Base-by-base conservation (phyloP, 192 early-diverging fungal species). In the Backusella morwellensis region DNA sequence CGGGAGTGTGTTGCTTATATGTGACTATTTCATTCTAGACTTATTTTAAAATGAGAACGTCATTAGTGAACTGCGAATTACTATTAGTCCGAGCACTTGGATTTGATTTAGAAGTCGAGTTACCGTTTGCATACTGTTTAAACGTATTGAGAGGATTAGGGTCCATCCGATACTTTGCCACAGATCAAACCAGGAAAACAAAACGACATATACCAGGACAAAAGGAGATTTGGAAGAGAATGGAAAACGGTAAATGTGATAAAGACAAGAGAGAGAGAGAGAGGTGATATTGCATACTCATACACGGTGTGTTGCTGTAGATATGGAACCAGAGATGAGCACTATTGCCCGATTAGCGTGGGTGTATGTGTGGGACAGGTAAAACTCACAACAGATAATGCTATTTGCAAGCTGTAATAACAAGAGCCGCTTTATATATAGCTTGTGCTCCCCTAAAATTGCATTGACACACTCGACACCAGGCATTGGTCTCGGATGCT, bases 61-160 rank as follows among this genome's bases (percentile, higher is more conserved):
- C 87, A 9, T 72, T 88, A 1, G 68, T 85, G n/a, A 88, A 85
- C 2, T 84, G 83, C 21, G 87, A 88, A 72, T 35, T 88, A 38
- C 75, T 88, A 74, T 73, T 88, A 14, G 81, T 86, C 19, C 79
- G 87, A 19, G 83, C 86, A 42, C 74, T 88, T 32, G 85, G 81
- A 35, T 88, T 84, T 59, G 80, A 88, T 75, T 63, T 88, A 56
- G 87, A 88, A 72, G 82, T 86, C 0, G 79, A 84, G 14, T 63
- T 88, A 63, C 85, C 85, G 0, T 88, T 88, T 71, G 81, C 82
- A 4, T 86, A 79, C 72, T 84, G 83, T 21, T 76, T 88, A n/a
- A 84, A 86, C 77, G 81, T 86, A 76, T 78, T 85, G 59, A 82
- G 84, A 35, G 85, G 84, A 14, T 84, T 86, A 84, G 85, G 82